Conservation (phyloP, 495 filamentous ascomycete species). For the Halenospora varia region DNA sequence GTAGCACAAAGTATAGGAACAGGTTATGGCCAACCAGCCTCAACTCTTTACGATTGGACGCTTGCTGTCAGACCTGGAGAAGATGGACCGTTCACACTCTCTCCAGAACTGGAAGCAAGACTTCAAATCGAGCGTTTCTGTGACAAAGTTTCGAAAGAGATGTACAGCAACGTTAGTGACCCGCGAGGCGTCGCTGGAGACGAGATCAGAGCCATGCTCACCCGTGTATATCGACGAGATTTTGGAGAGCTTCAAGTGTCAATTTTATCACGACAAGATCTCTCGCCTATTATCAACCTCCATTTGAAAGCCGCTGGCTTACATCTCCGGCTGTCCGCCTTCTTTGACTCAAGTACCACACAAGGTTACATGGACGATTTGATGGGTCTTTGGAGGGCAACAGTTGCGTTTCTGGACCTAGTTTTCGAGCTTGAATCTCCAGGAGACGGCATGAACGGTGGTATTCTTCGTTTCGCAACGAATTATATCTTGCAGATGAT, state of each 20-base stretch:
- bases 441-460: conserved; percentile 25
- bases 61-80: conserved; percentile 59
- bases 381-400: conserved; percentile 71
- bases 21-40: conserved; percentile 85
- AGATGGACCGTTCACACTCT: conserved; percentile 62
- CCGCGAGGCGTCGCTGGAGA: conserved; percentile 69
- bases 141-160: conserved; percentile 78
- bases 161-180: conserved; percentile 77
- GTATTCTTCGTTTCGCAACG: conserved; percentile 64
- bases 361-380: conserved; percentile 75
- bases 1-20: conserved; percentile 90
- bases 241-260: conserved; percentile 50
- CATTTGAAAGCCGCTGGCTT: conserved; percentile 77
- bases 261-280: conserved; percentile 44
- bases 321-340: conserved; percentile 79
- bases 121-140: conserved; percentile 79
- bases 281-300: conserved; percentile 59
- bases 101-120: conserved; percentile 60
- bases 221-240: conserved; percentile 54
- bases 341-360: conserved; percentile 76
- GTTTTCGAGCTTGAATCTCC: conserved; percentile 58
- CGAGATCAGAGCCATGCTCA: conserved; percentile 63
- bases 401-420: conserved; percentile 68
- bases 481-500: conserved; percentile 94
- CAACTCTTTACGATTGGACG: conserved; percentile 87